Evolutionary conservation across 2,329 filamentous ascomycete species (phyloP).

Genomic region (Trichoderma sp.): DNA sequence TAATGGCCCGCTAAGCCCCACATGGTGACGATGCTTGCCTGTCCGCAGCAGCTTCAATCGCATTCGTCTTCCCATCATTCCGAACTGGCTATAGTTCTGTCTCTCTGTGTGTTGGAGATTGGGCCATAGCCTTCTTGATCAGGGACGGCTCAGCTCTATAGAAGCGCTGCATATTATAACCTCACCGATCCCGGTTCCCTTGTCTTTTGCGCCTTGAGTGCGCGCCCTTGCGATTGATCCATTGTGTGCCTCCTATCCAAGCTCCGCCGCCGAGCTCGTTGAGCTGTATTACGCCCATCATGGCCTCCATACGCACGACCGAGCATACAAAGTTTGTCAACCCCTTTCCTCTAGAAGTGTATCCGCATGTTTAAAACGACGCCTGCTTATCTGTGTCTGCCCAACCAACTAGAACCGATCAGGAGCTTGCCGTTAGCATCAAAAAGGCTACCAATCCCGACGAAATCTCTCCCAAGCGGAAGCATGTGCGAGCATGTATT

Average conservation of each 20-base stretch:
- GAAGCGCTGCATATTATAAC: background rate
- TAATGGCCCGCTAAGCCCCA: slow-evolving; percentile 18
- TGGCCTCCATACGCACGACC: slow-evolving; percentile 33
- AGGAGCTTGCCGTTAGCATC: slow-evolving; percentile 67
- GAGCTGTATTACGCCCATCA: slow-evolving; percentile 21
- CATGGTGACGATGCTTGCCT: slow-evolving; percentile 17
- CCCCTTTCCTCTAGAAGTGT: background rate
- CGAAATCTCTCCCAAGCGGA: slow-evolving; percentile 68
- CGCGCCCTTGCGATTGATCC: slow-evolving; percentile 1
- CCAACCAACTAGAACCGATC: slow-evolving; percentile 53
- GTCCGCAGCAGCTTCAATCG: slow-evolving; percentile 5
- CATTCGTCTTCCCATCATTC: slow-evolving; percentile 3
- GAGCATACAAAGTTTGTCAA: slow-evolving; percentile 37
- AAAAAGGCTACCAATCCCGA: slow-evolving; percentile 67
- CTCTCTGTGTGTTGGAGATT: background rate
- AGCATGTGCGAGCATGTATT: slow-evolving; percentile 97
- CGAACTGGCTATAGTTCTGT: slow-evolving; percentile 19
- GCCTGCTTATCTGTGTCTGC: background rate
- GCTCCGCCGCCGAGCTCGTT: background rate
- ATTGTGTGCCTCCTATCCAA: slow-evolving; percentile 15
- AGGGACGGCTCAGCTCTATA: background rate
- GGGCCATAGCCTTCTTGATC: background rate
- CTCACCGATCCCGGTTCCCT: background rate
- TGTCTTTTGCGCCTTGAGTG: background rate
- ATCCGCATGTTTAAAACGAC: background rate